phyloP scores from a whole-genome alignment of 78 protist genomes.

The Guillardia theta region DNA sequence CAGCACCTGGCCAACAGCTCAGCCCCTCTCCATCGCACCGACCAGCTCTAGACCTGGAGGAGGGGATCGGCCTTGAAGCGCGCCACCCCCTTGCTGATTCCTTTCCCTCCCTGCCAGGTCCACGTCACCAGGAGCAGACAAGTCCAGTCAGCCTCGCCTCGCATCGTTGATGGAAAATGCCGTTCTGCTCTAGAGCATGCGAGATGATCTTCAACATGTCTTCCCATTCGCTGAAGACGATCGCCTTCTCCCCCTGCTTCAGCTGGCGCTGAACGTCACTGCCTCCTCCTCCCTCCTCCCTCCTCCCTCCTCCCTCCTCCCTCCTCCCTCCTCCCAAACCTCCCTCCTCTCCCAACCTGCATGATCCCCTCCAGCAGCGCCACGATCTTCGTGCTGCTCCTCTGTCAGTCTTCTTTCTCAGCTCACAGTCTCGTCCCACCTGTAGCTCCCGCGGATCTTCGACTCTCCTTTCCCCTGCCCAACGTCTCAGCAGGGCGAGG shows the following conservation, averaged over 20 bases:
- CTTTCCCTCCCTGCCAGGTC: neutral
- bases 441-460: neutral
- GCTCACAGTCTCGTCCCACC: too few relatives aligned
- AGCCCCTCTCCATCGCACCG: too few relatives aligned
- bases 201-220: neutral
- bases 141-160: neutral
- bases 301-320: too few relatives aligned
- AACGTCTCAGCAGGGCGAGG: too few relatives aligned
- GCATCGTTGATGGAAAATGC: neutral
- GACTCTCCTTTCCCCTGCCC: neutral
- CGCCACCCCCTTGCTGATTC: neutral
- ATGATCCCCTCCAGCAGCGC: neutral
- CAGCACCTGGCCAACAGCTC: too few relatives aligned
- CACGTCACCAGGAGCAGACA: neutral
- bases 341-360: too few relatives aligned
- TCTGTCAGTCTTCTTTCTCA: too few relatives aligned
- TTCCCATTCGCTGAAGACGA: conserved; percentile 10
- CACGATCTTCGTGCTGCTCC: neutral
- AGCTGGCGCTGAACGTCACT: neutral
- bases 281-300: neutral
- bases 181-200: neutral
- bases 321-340: too few relatives aligned
- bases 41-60: too few relatives aligned
- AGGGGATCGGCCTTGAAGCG: neutral
- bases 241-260: neutral